Percentiles rank a stretch among this genome's conserved stretches.
Evolutionary conservation across 345 rosid species (phyloP).

Genomic region (Sonneratia alba): DNA sequence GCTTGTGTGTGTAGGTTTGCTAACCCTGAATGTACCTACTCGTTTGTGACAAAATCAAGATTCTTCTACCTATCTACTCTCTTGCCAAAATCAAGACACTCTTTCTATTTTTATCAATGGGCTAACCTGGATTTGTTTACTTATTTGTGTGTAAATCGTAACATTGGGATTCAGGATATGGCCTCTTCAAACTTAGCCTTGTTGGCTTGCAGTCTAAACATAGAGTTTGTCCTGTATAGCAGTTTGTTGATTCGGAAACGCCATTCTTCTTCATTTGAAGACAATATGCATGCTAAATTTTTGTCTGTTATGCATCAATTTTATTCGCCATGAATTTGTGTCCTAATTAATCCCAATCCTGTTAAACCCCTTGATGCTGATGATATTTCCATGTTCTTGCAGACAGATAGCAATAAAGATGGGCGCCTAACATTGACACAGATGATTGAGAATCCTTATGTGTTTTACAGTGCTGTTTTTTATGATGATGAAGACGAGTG

Average conservation of each 20-base stretch:
- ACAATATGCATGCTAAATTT: no score
- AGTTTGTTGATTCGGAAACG: neutral
- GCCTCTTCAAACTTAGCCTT: no score
- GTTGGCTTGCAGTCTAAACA: no score
- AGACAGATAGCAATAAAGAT: slow-evolving; percentile 90
- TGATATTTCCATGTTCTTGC: slow-evolving; percentile 11
- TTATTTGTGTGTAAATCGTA: no score
- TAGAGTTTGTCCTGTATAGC: neutral
- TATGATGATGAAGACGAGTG: slow-evolving; percentile 62
- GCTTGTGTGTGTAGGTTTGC: neutral
- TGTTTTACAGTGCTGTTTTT: slow-evolving; percentile 86
- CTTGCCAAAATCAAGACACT: no score
- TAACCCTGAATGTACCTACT: neutral
- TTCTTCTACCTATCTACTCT: neutral
- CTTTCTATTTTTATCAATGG: neutral
- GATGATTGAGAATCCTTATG: slow-evolving; percentile 90
- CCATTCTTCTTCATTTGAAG: neutral
- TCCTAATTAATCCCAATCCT: neutral
- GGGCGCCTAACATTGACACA: slow-evolving; percentile 65
- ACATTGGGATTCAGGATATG: no score
- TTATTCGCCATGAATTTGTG: no score
- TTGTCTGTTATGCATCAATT: no score
- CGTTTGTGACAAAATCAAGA: neutral
- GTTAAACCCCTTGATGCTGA: neutral
- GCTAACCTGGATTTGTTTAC: neutral